Conservation (phyloP, 768 basidiomycete species). For the Leccinum subgranulosum region DNA sequence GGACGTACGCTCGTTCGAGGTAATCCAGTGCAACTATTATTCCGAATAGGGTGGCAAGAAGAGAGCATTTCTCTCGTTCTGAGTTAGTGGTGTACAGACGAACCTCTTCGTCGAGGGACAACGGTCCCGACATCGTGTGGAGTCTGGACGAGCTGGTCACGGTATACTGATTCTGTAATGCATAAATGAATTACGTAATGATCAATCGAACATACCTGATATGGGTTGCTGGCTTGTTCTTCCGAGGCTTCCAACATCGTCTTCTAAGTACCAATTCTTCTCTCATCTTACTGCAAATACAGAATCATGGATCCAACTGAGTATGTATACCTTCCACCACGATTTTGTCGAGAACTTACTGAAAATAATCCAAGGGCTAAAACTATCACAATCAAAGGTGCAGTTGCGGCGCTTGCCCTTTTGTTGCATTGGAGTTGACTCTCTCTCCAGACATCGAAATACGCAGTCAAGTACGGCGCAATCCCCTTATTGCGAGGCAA, state of each 20-base stretch:
- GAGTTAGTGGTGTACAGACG: slow-evolving; percentile 83
- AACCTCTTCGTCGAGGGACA: slow-evolving; percentile 88
- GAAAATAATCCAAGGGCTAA: not conserved
- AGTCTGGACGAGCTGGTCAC: not conserved
- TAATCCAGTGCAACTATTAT: slow-evolving; percentile 92
- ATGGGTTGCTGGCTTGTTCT: too few species aligned
- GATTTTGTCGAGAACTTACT: not conserved
- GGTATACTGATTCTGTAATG: not conserved
- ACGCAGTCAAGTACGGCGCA: not conserved
- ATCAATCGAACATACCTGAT: not conserved
- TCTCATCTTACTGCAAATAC: too few species aligned
- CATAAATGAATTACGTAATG: not conserved
- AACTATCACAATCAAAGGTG: not conserved
- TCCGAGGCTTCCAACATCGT: too few species aligned
- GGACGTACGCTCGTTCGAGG: slow-evolving; percentile 91
- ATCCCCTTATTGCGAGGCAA: not conserved
- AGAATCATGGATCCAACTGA: not conserved
- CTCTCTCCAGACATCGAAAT: slow-evolving; percentile 2
- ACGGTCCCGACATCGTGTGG: slow-evolving; percentile 22
- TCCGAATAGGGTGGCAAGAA: slow-evolving; percentile 85
- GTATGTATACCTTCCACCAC: not conserved
- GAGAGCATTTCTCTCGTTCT: slow-evolving; percentile 86
- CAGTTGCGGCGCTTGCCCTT: not conserved
- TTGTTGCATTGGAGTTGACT: not conserved
- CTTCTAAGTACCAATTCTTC: too few species aligned